Percentiles rank a stretch among this genome's conserved stretches.
These are phyloP conservation scores for Fusarium sp. DNA, from an alignment of 2,329 filamentous ascomycete species.

Conservation along the genomic window DNA sequence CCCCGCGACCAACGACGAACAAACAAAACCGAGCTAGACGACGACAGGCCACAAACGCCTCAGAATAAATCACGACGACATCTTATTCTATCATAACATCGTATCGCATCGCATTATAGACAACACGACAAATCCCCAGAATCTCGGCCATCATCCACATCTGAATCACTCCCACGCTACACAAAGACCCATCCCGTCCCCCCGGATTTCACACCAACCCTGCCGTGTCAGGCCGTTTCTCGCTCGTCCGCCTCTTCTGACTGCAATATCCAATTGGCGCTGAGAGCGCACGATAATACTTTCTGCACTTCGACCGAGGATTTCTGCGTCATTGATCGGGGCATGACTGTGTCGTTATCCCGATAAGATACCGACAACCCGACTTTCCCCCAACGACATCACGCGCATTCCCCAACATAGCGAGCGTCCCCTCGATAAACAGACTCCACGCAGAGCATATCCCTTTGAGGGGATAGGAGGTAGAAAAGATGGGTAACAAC, in stretches of 20 bases:
- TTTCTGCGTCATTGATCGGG: constrained; percentile 23
- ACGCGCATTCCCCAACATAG: background rate
- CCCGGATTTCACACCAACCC: constrained; percentile 32
- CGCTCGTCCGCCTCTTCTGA: constrained; percentile 19
- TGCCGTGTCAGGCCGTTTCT: constrained; percentile 37
- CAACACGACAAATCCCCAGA: background rate
- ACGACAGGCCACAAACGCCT: constrained; percentile 9
- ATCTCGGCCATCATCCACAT: constrained; percentile 2
- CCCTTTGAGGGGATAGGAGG: constrained; percentile 25
- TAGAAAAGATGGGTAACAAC: constrained; percentile 56
- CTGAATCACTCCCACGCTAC: constrained; percentile 36
- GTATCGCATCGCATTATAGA: background rate
- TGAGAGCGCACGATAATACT: constrained; percentile 28
- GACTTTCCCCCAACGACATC: constrained; percentile 3
- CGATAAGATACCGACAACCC: constrained; percentile 37
- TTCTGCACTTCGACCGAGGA: background rate
- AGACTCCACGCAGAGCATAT: constrained; percentile 3
- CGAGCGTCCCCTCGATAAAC: constrained; percentile 7
- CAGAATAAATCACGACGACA: constrained; percentile 8
- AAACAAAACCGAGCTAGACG: constrained; percentile 10
- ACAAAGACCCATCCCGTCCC: constrained; percentile 21
- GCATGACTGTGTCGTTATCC: constrained; percentile 33
- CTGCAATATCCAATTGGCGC: constrained; percentile 36
- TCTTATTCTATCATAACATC: background rate
- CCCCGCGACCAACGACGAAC: constrained; percentile 39